Evolutionary conservation across 495 filamentous ascomycete species (phyloP).

Genomic region (Chaetomidium leptoderma): DNA sequence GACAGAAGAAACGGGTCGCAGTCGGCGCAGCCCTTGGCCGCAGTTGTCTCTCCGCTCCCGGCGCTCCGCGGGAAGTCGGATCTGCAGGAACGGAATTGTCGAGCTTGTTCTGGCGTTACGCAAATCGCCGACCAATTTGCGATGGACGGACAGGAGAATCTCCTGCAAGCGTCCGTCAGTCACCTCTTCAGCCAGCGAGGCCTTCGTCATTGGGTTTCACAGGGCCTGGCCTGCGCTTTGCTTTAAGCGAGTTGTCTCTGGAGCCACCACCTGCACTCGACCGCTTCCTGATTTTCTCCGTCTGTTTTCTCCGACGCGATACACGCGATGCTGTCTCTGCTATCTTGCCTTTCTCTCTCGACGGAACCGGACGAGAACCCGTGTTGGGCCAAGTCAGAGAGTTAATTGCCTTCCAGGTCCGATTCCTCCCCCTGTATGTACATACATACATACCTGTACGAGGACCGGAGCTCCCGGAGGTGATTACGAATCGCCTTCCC

Average conservation of each 20-base stretch:
- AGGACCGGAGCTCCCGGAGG: no score
- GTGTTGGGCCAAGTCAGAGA: no score
- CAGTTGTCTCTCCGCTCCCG: neutral
- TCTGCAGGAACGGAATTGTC: slow-evolving; percentile 27
- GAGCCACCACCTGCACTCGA: neutral
- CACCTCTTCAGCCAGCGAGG: neutral
- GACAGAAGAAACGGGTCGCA: neutral
- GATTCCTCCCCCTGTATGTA: no score
- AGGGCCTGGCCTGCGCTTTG: neutral
- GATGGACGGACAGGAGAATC: neutral
- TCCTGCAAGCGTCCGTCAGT: slow-evolving; percentile 16
- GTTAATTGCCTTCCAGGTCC: no score
- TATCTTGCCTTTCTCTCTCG: neutral
- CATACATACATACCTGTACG: no score
- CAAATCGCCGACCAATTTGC: slow-evolving; percentile 34
- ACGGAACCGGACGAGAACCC: neutral
- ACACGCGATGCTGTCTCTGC: no score
- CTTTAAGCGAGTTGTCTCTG: neutral
- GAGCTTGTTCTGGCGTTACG: slow-evolving; percentile 22
- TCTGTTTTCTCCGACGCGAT: neutral
- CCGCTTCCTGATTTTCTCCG: neutral
- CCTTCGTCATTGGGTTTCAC: neutral
- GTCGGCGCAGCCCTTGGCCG: neutral
- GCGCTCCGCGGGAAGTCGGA: slow-evolving; percentile 8
- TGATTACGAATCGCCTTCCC: no score